Base-by-base conservation (phyloP, 495 filamentous ascomycete species). In the Hamigera avellanea region DNA sequence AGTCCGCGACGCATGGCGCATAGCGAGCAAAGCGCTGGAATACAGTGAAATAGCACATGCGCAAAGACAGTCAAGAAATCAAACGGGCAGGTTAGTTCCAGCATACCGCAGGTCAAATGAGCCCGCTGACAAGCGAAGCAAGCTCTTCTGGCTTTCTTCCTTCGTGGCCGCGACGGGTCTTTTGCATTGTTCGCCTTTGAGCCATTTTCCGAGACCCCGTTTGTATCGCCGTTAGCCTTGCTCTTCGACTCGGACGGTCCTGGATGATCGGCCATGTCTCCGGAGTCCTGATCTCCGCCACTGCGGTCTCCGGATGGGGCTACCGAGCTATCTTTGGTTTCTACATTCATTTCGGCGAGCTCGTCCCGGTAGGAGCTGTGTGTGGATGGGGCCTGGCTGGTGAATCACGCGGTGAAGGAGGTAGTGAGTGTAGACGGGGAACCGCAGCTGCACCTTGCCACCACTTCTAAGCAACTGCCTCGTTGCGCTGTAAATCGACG, bases 111-210 rank as follows among this genome's bases (percentile, higher is more conserved):
- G 43, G 91, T 98, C 49, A 98, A 70, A 73, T 98, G 91, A 35
- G 91, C 91, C 57, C 93, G 73, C 61, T 98, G 91, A 60, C 91
- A 98, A 19, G 93, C 88, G 74, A 81, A 89, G 56, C 91, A 98
- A 37, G 91, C 91, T 53, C 91, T 73, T 46, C 89, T 71, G 21
- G 91, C 91, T 72, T 98, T 98, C 70, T 96, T 98, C 53, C 91
- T 75, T 47, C 87, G 71, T 27, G 91, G 86, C 44, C 91, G 72
- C 50, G 77, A 67, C 19, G 88, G 85, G 54, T 96, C 91, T 54
- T 91, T 93, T 21, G 84, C 71, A 55, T 82, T 71, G 31, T 6
- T 16, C 31, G 7, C 14, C 55, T 78, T 76, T 65, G 76, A 46
- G 49, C 60, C 59, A 36, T 56, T 61, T 36, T 65, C 66, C n/a